Base-by-base conservation (phyloP, 2,329 filamentous ascomycete species). In the Blastomyces percursus region DNA sequence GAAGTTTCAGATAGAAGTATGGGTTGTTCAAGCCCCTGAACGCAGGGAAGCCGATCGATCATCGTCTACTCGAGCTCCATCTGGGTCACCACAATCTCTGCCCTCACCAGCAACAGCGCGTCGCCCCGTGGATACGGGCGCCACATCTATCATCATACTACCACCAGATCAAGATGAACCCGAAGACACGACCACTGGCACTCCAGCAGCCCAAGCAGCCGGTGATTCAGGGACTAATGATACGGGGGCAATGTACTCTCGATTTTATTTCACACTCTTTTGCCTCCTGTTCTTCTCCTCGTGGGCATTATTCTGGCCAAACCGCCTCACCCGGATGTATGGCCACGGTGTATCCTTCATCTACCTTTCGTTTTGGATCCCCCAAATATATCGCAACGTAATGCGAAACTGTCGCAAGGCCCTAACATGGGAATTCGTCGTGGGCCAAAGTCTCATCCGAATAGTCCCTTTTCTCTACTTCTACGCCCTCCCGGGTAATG, bases 381-480 rank as follows among this genome's bases (percentile, higher is more conserved):
- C 94, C 0, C 94, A 99, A 73, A 96, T 97, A 67, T 84, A 89
- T 71, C 89, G 94, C 65, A 99, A 99, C 73, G 81, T 89, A 61
- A 85, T 90, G 75, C 89, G 93, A 61, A 96, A 96, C 75, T 96
- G 91, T 74, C 90, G 92, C 50, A 90, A 89, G 69, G 92, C 93
- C 0, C 80, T 97, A n/a, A 83, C 87, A 3, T 96, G 92, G 91
- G 88, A 89, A 64, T 99, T 96, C 71, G 88, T 96, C 62, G 72
- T 91, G 27, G 92, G 91, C 2, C 90, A 96, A 73, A 94, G 89
- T 57, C 69, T 87, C 5, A 80, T 96, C 8, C 87, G 94, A 1
- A 78, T 96, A 6, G 76, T 89, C 0, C 93, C 94, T 0, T 84
- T 96, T 61, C 81, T 87, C 1, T 97, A 97, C 73, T 93, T 97